phyloP scores from a whole-genome alignment of 2,329 filamentous ascomycete genomes.

The Dendrostoma leiphaemia region DNA sequence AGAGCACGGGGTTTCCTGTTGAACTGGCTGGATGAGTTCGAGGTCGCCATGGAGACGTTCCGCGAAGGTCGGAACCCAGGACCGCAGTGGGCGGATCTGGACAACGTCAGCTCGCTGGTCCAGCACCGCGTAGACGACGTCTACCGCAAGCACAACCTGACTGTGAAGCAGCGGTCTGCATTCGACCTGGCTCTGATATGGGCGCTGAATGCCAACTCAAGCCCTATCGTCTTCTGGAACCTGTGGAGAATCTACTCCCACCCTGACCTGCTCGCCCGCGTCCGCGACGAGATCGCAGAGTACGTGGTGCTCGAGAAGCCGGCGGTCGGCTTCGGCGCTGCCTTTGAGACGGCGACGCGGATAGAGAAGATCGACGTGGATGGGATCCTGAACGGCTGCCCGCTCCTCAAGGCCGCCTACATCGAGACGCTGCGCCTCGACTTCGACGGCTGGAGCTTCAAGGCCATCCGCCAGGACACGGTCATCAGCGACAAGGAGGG shows the following conservation, averaged over 20 bases:
- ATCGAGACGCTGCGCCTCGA: constrained; percentile 40
- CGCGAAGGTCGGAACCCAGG: constrained; percentile 31
- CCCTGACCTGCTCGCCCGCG: constrained; percentile 33
- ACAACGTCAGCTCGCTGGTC: constrained; percentile 33
- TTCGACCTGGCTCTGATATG: constrained; percentile 35
- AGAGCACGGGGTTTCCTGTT: constrained; percentile 29
- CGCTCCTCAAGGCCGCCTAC: constrained; percentile 37
- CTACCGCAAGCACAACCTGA: constrained; percentile 25
- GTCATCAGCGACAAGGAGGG: constrained; percentile 27
- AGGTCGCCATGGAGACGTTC: constrained; percentile 34
- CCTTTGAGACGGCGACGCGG: constrained; percentile 33
- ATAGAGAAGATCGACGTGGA: constrained; percentile 35
- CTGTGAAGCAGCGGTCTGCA: constrained; percentile 31
- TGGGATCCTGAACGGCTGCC: constrained; percentile 33
- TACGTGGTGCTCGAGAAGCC: constrained; percentile 32
- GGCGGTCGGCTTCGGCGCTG: constrained; percentile 33
- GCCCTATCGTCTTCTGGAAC: constrained; percentile 39
- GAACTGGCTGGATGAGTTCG: constrained; percentile 31
- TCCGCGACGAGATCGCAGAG: constrained; percentile 37
- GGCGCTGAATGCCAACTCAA: constrained; percentile 37
- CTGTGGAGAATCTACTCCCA: constrained; percentile 40
- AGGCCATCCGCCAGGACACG: constrained; percentile 31
- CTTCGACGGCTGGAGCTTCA: constrained; percentile 31
- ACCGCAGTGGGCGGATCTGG: constrained; percentile 35
- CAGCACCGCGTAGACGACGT: constrained; percentile 25